Conservation (phyloP, 176 grass and related monocot species). For the Miscanthus lutarioriparius region DNA sequence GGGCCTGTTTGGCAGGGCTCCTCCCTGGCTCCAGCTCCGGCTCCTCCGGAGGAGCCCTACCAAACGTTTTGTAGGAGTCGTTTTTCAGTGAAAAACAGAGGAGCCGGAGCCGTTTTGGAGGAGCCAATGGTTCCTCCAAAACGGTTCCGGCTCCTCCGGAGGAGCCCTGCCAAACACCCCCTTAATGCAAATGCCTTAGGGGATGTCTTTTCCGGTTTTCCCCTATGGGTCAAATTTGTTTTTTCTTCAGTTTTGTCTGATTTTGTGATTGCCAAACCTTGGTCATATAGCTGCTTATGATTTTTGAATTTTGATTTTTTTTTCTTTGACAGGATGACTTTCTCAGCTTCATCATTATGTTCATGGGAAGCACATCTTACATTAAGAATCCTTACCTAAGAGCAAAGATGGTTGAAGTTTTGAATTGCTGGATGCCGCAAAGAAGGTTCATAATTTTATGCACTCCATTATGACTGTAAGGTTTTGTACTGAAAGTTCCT, state of each 20-base stretch:
- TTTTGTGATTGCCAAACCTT: constrained; percentile 17
- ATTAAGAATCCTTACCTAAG: constrained; percentile 97
- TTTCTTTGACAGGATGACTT: constrained; percentile 73
- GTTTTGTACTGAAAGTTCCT: constrained; percentile 22
- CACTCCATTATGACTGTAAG: constrained; percentile 1
- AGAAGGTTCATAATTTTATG: constrained; percentile 59
- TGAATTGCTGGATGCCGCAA: constrained; percentile 93
- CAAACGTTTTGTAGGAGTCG: no score
- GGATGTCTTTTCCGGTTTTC: not conserved
- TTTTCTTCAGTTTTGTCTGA: not conserved
- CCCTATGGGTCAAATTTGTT: not conserved
- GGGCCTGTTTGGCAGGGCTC: no score
- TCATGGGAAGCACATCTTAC: constrained; percentile 88
- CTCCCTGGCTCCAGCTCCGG: no score
- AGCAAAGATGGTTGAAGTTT: constrained; percentile 99
- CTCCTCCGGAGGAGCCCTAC: no score
- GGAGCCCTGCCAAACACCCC: no score
- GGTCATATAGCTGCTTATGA: not conserved
- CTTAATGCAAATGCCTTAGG: not conserved
- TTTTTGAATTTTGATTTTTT: constrained; percentile 21
- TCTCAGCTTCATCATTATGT: constrained; percentile 98
- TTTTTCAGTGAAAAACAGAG: no score
- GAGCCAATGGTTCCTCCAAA: no score
- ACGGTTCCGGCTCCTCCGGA: no score
- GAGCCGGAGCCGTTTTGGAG: no score